Evolutionary conservation across 495 filamentous ascomycete genomes (phyloP).

Genomic region (Annulohypoxylon nitens): DNA sequence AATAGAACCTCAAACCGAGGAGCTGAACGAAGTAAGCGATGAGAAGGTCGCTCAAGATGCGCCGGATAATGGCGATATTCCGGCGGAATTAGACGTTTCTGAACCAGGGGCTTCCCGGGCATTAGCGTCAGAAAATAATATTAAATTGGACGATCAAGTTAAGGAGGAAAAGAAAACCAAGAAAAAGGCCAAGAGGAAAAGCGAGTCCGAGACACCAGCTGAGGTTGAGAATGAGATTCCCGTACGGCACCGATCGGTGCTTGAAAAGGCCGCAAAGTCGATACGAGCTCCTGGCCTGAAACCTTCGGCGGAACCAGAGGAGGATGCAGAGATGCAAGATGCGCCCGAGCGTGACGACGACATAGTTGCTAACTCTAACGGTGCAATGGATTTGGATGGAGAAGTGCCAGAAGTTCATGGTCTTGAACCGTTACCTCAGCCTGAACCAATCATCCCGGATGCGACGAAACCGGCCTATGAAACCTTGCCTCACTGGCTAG

Average conservation of each 20-base stretch:
- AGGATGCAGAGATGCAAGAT: conserved; percentile 50
- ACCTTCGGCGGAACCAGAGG: conserved; percentile 42
- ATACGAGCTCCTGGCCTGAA: conserved; percentile 51
- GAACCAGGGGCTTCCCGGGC: conserved; percentile 6
- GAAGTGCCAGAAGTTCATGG: conserved; percentile 68
- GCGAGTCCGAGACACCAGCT: conserved; percentile 8
- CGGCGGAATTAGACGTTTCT: not conserved
- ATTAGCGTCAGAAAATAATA: conserved; percentile 2
- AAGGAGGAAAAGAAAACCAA: conserved; percentile 56
- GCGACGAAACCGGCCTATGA: conserved; percentile 65
- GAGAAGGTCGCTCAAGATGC: conserved; percentile 5
- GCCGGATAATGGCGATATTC: not conserved
- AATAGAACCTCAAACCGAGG: not conserved
- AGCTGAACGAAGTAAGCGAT: conserved; percentile 10
- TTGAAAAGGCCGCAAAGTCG: conserved; percentile 64
- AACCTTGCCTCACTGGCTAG: conserved; percentile 79
- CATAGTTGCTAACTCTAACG: conserved; percentile 48
- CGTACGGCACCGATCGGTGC: conserved; percentile 58
- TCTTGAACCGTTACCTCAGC: conserved; percentile 83
- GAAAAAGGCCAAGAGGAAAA: conserved; percentile 41
- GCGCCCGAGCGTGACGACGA: conserved; percentile 37
- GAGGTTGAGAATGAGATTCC: conserved; percentile 48
- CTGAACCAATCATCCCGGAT: conserved; percentile 68
- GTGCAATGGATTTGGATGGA: conserved; percentile 38
- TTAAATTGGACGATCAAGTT: conserved; percentile 9